These are phyloP conservation scores for Fomes fomentarius DNA, from an alignment of 1,284 basidiomycete genomes.

Conservation along the genomic window DNA sequence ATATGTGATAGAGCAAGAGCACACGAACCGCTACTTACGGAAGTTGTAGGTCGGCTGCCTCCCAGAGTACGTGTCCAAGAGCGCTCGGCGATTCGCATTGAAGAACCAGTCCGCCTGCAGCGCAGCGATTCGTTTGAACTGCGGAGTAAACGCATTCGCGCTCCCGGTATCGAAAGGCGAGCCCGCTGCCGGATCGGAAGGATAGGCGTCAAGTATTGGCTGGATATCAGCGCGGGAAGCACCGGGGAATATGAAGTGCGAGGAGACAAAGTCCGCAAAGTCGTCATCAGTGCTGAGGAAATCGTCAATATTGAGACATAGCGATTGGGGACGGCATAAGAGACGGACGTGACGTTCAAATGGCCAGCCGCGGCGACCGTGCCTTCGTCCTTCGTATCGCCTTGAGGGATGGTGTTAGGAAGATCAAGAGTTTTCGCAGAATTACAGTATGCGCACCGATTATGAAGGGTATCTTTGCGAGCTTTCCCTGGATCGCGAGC, in stretches of 20 bases:
- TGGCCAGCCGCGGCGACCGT: conserved; percentile 29
- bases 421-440: neutral
- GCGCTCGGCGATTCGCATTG: conserved; percentile 43
- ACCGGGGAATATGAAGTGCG: conserved; percentile 36
- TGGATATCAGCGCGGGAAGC: conserved; percentile 33
- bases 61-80: conserved; percentile 36
- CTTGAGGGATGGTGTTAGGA: conserved; percentile 6
- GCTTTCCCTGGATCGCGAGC: conserved; percentile 9
- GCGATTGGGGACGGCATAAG: too few relatives aligned
- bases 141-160: conserved; percentile 44
- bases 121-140: conserved; percentile 54
- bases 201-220: conserved; percentile 42
- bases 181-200: conserved; percentile 45
- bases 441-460: conserved; percentile 27
- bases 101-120: conserved; percentile 52
- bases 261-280: conserved; percentile 4
- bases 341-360: conserved; percentile 17
- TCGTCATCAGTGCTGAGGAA: conserved; percentile 12
- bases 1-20: too few relatives aligned
- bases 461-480: conserved; percentile 33
- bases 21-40: conserved; percentile 38
- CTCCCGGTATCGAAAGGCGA: conserved; percentile 54
- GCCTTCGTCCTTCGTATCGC: conserved; percentile 35
- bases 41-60: conserved; percentile 51
- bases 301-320: too few relatives aligned